phyloP scores from a whole-genome alignment of 2,329 filamentous ascomycete genomes.

The Cytospora piceae region DNA sequence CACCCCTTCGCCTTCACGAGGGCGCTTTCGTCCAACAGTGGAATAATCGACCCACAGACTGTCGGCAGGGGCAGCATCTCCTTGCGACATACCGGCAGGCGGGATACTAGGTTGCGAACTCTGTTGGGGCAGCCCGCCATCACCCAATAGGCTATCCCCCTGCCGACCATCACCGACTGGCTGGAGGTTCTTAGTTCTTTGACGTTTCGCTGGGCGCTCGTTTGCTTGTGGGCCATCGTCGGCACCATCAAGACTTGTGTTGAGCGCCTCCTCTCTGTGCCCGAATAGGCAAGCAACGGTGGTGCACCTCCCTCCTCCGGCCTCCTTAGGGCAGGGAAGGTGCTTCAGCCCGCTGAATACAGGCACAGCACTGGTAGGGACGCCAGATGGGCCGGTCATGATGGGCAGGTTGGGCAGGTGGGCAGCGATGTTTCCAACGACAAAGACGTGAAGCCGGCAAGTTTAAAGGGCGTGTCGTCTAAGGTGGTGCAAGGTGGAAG shows the following conservation, averaged over 20 bases:
- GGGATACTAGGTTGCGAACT: not conserved
- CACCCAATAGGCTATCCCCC: not conserved
- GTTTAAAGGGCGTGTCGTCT: not conserved
- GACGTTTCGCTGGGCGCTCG: constrained; percentile 13
- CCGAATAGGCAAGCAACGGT: constrained; percentile 29
- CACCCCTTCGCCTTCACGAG: not conserved
- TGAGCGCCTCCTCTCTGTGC: constrained; percentile 9
- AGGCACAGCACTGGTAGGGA: constrained; percentile 23
- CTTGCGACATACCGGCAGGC: not conserved
- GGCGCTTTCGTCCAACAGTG: not conserved
- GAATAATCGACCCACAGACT: not conserved
- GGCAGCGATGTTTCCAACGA: not conserved
- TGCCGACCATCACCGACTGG: not conserved
- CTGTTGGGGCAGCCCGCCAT: not conserved
- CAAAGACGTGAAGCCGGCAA: not conserved
- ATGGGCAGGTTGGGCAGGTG: not conserved
- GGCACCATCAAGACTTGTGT: constrained; percentile 17
- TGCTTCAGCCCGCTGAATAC: constrained; percentile 30
- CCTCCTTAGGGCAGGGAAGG: constrained; percentile 29
- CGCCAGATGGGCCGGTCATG: not conserved
- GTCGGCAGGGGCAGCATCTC: not conserved
- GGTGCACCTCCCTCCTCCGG: constrained; percentile 26
- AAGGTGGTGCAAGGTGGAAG: not conserved
- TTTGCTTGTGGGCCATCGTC: constrained; percentile 4
- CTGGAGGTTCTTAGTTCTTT: not conserved